Evolutionary conservation across 1,284 basidiomycete genomes (phyloP).

Genomic region (Marasmius fiardii): DNA sequence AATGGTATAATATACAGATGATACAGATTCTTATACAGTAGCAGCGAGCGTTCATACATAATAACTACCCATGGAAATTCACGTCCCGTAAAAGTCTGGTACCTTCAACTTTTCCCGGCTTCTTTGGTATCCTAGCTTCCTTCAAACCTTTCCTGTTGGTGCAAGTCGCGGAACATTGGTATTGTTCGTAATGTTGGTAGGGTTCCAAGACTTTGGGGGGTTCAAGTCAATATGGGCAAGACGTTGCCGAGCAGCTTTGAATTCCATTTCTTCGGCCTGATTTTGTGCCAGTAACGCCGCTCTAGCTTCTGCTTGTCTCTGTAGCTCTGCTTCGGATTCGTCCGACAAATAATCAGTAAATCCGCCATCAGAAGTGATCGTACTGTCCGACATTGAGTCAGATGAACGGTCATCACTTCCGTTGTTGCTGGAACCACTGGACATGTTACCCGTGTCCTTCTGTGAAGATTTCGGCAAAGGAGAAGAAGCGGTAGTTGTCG

Average conservation of each 20-base stretch:
- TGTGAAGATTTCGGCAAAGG: slow-evolving; percentile 25
- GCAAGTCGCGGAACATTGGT: slow-evolving; percentile 16
- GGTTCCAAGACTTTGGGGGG: slow-evolving; percentile 73
- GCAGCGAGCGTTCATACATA: neutral
- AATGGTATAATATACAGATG: neutral
- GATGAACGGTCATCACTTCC: slow-evolving; percentile 53
- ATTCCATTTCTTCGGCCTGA: slow-evolving; percentile 74
- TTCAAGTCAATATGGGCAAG: slow-evolving; percentile 68
- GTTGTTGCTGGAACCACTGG: slow-evolving; percentile 56
- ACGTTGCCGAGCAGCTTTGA: slow-evolving; percentile 71
- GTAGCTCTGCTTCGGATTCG: slow-evolving; percentile 78
- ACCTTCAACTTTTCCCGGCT: no score
- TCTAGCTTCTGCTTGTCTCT: slow-evolving; percentile 74
- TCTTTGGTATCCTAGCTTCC: neutral
- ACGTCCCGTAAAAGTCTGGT: slow-evolving; percentile 1
- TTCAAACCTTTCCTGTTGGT: slow-evolving; percentile 2
- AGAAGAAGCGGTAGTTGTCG: slow-evolving; percentile 24
- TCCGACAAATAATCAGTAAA: slow-evolving; percentile 84
- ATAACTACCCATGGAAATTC: neutral
- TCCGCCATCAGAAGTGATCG: slow-evolving; percentile 76
- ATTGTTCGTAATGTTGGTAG: slow-evolving; percentile 44
- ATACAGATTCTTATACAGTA: neutral
- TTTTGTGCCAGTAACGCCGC: slow-evolving; percentile 74
- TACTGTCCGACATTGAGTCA: slow-evolving; percentile 58
- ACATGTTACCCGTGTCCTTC: slow-evolving; percentile 31